A percentile compares a stretch with the other conserved stretches of the same genome.
These are phyloP conservation scores for Corynascus novoguineensis DNA, from an alignment of 495 filamentous ascomycete species.

Conservation along the genomic window DNA sequence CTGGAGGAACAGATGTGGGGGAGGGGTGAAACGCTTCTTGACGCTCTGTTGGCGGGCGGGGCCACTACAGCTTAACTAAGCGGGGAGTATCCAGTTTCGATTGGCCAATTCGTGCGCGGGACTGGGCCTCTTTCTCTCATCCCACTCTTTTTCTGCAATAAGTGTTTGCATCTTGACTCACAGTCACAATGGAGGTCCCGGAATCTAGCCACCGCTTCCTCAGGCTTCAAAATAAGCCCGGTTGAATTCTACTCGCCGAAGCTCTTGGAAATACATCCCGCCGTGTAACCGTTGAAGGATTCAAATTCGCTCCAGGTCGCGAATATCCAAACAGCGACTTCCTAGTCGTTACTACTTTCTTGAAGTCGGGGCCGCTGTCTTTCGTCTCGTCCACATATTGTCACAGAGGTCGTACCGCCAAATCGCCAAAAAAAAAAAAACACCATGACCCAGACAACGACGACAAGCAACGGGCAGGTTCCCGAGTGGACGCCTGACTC, in stretches of 20 bases:
- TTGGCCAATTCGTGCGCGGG: conserved; percentile 16
- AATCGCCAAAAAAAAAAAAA: not conserved
- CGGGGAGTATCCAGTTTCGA: not conserved
- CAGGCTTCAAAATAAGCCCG: conserved; percentile 6
- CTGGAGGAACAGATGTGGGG: too few relatives aligned
- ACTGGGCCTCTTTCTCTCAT: conserved; percentile 1
- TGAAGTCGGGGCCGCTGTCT: too few relatives aligned
- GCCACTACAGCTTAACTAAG: not conserved
- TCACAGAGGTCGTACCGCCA: not conserved
- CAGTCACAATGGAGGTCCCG: not conserved
- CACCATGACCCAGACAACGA: conserved; percentile 12
- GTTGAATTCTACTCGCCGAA: conserved; percentile 2
- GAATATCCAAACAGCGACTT: too few relatives aligned
- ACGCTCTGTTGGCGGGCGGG: not conserved
- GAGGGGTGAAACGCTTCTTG: conserved; percentile 1
- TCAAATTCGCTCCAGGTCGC: not conserved
- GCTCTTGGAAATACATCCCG: not conserved
- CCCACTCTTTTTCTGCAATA: not conserved
- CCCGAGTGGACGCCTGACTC: conserved; percentile 56
- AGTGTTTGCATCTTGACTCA: conserved; percentile 10
- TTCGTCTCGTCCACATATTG: not conserved
- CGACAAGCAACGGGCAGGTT: not conserved
- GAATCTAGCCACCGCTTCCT: not conserved
- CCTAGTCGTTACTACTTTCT: too few relatives aligned
- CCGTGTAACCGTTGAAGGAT: not conserved